These are phyloP conservation scores for Oryza meridionalis DNA, from an alignment of 176 grass and related monocot genomes.

Conservation along the genomic window DNA sequence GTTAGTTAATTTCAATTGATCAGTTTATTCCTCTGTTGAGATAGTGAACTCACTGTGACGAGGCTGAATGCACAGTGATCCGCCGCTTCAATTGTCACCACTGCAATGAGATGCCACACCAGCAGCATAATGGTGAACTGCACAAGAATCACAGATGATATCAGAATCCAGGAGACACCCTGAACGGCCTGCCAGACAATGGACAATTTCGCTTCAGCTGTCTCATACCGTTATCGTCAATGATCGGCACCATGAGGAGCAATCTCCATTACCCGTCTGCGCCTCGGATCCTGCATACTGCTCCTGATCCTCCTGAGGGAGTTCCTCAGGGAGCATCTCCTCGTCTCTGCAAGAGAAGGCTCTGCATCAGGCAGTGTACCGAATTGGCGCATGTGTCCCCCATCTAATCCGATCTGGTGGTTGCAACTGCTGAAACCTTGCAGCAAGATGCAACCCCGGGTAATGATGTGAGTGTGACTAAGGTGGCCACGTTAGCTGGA, in stretches of 20 bases:
- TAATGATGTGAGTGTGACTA: not conserved
- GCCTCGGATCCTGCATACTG: not conserved
- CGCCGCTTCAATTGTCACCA: conserved; percentile 44
- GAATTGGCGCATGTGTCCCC: not conserved
- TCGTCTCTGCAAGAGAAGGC: conserved; percentile 51
- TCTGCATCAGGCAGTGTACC: not conserved
- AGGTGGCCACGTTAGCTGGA: conserved; percentile 11
- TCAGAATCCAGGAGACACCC: conserved; percentile 20
- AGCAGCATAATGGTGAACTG: conserved; percentile 70
- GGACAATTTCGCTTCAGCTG: not conserved
- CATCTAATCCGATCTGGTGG: not conserved
- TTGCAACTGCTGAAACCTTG: conserved; percentile 1
- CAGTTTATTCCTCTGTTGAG: not conserved
- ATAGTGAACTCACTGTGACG: conserved; percentile 46
- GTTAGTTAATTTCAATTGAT: too few relatives aligned
- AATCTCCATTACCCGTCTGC: conserved; percentile 25
- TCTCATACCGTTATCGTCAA: conserved; percentile 54
- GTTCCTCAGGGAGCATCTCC: conserved; percentile 48
- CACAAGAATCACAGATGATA: conserved; percentile 7
- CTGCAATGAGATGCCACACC: conserved; percentile 63
- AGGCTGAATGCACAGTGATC: conserved; percentile 54
- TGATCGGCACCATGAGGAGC: conserved; percentile 47
- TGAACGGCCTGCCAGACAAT: not conserved
- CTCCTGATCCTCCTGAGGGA: conserved; percentile 35
- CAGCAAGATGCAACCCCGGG: not conserved